These are phyloP conservation scores for Beauveria sp. DNA, from an alignment of 2,329 filamentous ascomycete genomes.

Conservation along the genomic window DNA sequence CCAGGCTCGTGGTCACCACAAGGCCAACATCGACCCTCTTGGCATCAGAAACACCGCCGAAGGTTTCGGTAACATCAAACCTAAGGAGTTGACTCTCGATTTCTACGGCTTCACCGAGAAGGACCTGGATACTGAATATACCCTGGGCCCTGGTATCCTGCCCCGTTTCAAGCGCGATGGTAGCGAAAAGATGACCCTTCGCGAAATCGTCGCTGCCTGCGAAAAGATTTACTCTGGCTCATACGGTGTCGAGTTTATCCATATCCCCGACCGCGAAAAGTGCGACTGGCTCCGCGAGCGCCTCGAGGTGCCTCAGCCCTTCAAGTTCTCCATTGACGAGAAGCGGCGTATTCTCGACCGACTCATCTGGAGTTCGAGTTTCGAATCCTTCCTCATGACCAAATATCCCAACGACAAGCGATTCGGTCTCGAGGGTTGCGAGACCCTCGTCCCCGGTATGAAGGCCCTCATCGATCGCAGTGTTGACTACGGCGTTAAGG, in stretches of 20 bases:
- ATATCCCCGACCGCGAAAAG: slow-evolving; percentile 94
- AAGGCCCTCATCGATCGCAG: slow-evolving; percentile 97
- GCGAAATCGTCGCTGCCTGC: slow-evolving; percentile 88
- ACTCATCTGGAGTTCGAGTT: slow-evolving; percentile 97
- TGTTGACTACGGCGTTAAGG: slow-evolving; percentile 97
- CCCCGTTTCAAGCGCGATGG: slow-evolving; percentile 85
- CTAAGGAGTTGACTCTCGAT: slow-evolving; percentile 86
- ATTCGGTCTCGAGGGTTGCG: slow-evolving; percentile 95
- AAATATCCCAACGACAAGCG: slow-evolving; percentile 99
- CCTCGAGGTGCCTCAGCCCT: slow-evolving; percentile 86
- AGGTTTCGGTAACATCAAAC: slow-evolving; percentile 78
- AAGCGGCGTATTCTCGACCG: slow-evolving; percentile 96
- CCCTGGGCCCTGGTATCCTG: slow-evolving; percentile 86
- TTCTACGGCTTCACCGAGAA: slow-evolving; percentile 94
- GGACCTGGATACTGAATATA: slow-evolving; percentile 88
- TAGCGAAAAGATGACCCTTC: slow-evolving; percentile 91
- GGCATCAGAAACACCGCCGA: slow-evolving; percentile 72
- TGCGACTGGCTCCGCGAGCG: slow-evolving; percentile 98
- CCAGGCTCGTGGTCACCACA: slow-evolving; percentile 96
- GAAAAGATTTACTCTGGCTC: slow-evolving; percentile 95
- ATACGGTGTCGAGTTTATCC: slow-evolving; percentile 98
- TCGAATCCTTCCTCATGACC: slow-evolving; percentile 88
- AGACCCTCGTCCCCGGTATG: slow-evolving; percentile 96
- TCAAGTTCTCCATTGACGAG: slow-evolving; percentile 97
- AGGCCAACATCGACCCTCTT: slow-evolving; percentile 93